Evolutionary conservation across 495 filamentous ascomycete genomes (phyloP), one percentile per base, ranked within the genome.

Genomic region (Penicillium silybi): DNA sequence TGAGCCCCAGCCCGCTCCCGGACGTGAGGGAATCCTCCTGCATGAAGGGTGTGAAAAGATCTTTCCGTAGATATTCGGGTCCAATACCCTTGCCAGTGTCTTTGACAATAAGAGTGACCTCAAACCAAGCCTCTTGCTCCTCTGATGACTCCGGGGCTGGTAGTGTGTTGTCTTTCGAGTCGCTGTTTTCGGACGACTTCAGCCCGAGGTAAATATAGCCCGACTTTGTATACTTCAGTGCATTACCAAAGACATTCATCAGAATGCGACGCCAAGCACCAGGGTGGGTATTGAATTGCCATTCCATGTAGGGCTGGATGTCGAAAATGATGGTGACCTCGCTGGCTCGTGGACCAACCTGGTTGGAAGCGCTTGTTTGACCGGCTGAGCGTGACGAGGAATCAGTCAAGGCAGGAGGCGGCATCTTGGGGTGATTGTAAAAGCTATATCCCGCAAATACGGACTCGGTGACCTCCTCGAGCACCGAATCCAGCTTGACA

Each of bases 71-170:
- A 49, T 54, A 69, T 8, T 57, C 78, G 6, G 77, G 59, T 0
- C 75, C 76, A 46, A 91, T 90, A 7, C 87, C 87, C 29, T 76
- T 76, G 7, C 85, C 85, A 1, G 85, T 84, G 50, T 89, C 85
- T 25, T 73, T 74, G n/a, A 89, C 77, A 3, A 68, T 71, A 6
- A 71, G 41, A 17, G 48, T 58, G 16, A 73, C 58, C 35, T 54
- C 49, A 19, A 50, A 54, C 10, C 59, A 41, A 20, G 26, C 41
- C 8, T 29, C 38, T 13, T 40, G 17, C 11, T 47, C 29, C 3
- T 23, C 20, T 6, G 34, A 15, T 16, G 29, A 13, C 3, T 13
- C 29, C 10, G 29, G 29, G 11, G 10, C 10, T 13, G 13, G 10
- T 32, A 13, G 8, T 10, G 4, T 13, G 6, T 13, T 10, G 11